Base-by-base conservation (phyloP, 257 asterid genomes). In the Galeopsis tetrahit region DNA sequence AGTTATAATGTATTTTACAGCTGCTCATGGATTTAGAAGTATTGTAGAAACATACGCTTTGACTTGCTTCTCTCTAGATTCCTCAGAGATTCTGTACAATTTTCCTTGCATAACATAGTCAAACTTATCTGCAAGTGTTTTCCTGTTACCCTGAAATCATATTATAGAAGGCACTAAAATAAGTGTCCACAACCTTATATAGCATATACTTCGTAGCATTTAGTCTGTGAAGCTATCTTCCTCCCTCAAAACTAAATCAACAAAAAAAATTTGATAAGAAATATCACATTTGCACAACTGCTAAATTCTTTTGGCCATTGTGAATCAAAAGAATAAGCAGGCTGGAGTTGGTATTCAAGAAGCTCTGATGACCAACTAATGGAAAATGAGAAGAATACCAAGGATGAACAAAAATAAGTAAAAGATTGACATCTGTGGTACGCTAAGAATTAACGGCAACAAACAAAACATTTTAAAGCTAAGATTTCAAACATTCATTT, bases 41-140 rank as follows among this genome's bases (percentile, higher is more conserved):
- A 15, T 4, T 4, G 66, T 15, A 46, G 49, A 75, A 66, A 79
- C 96, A 1, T 89, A 91, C 98, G 96, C 96, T 88, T 86, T 89
- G 32, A 79, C 85, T 33, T 85, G 89, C 77, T 77, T 75, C 48
- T 83, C 82, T 42, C 77, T 75, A 33, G 85, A 75, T 69, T 89
- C 92, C 83, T 93, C 98, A 0, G 94, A 82, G 75, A 93, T 85
- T 75, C 87, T 88, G 85, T 93, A 91, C 58, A 93, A 66, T 75
- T 91, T 93, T 58, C 98, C 98, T 66, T 88, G 97, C 97, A 93
- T 93, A 63, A 93, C 96, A 64, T 93, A 93, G 74, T 93, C 98
- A 34, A 83, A 93, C 78, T 88, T 80, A 75, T 93, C 98, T 35
- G 97, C 98, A 52, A 91, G 90, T 35, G 96, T 86, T 74, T 88